These are phyloP conservation scores for Termitomyces titanicus DNA, from an alignment of 768 basidiomycete genomes.

Conservation along the genomic window DNA sequence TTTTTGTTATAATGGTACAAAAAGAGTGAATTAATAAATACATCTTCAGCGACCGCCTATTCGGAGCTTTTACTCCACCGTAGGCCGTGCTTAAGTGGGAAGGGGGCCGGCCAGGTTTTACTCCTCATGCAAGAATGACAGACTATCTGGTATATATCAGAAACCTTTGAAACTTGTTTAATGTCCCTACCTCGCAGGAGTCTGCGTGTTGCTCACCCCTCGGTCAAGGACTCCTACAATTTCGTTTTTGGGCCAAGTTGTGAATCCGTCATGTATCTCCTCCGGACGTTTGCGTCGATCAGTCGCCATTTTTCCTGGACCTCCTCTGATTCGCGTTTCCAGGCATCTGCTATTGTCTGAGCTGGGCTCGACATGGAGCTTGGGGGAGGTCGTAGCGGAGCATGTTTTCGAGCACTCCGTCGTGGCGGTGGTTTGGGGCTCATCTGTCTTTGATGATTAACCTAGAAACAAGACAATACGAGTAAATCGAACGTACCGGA, in stretches of 20 bases:
- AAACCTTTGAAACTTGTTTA: not conserved
- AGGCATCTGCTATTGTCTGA: conserved; percentile 65
- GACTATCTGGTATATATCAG: not conserved
- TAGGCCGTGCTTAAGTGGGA: not conserved
- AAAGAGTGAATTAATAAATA: conserved; percentile 12
- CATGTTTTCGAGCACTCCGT: conserved; percentile 28
- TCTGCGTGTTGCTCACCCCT: conserved; percentile 11
- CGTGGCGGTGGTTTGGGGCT: conserved; percentile 38
- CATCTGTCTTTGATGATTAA: conserved; percentile 36
- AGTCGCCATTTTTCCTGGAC: conserved; percentile 56
- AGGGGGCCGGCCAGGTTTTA: not conserved
- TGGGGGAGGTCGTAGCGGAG: conserved; percentile 21
- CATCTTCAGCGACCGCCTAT: conserved; percentile 1
- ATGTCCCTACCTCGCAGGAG: not conserved
- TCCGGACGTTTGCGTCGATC: conserved; percentile 45
- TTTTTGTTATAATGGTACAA: conserved; percentile 11
- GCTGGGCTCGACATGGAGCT: conserved; percentile 43
- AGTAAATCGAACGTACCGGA: conserved; percentile 34
- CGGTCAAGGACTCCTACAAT: conserved; percentile 35
- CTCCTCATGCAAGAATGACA: not conserved
- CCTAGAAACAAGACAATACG: conserved; percentile 25
- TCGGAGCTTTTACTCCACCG: not conserved
- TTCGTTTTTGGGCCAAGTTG: conserved; percentile 42
- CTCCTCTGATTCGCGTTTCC: conserved; percentile 60
- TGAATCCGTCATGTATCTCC: conserved; percentile 42